phyloP scores from a whole-genome alignment of 192 early-diverging fungal genomes.

The Entomortierella lignicola region DNA sequence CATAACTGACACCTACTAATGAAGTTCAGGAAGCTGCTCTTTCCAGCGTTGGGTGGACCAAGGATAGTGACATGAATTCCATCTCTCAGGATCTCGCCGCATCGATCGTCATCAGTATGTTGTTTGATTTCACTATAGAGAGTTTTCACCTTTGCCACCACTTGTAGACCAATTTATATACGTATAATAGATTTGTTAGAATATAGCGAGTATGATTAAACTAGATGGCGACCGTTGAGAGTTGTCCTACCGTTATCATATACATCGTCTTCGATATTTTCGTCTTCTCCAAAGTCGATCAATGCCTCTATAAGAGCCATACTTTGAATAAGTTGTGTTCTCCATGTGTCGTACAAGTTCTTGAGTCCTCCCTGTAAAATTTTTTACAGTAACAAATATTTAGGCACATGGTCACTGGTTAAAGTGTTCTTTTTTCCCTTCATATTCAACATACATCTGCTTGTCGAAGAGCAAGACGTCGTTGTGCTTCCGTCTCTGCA shows the following conservation, averaged over 20 bases:
- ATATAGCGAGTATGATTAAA: neutral
- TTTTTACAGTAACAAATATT: neutral
- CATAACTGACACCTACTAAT: constrained; percentile 55
- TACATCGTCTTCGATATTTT: constrained; percentile 80
- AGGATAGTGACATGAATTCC: constrained; percentile 78
- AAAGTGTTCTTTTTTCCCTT: neutral
- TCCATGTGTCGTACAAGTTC: constrained; percentile 73
- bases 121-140: constrained; percentile 40
- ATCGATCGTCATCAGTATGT: constrained; percentile 71
- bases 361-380: constrained; percentile 68
- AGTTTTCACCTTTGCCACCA: constrained; percentile 19
- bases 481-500: constrained; percentile 83
- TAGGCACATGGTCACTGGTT: too few species aligned
- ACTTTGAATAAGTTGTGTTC: constrained; percentile 63
- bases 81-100: constrained; percentile 78
- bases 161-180: neutral
- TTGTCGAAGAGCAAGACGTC: constrained; percentile 73
- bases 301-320: constrained; percentile 76
- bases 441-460: constrained; percentile 62
- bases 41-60: constrained; percentile 84
- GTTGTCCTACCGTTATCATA: constrained; percentile 58
- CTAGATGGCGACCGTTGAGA: too few species aligned
- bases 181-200: too few species aligned
- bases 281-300: constrained; percentile 86
- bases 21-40: constrained; percentile 78